Percentiles rank a stretch among this genome's conserved stretches.
phyloP scores from a whole-genome alignment of 164 flowering plant species.

The Santalum album region DNA sequence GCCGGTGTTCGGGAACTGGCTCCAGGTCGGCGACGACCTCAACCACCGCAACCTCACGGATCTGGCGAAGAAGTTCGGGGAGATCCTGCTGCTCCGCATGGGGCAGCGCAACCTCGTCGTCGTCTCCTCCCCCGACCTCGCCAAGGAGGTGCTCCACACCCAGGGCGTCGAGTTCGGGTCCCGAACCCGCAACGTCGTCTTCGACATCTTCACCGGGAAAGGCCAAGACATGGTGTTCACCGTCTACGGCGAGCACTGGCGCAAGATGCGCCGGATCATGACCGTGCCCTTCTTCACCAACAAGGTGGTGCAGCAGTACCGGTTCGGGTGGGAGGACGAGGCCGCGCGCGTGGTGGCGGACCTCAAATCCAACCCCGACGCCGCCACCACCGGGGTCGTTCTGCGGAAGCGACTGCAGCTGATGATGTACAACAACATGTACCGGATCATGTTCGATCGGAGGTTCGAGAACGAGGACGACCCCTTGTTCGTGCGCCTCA shows the following conservation, averaged over 20 bases:
- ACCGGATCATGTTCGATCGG: constrained; percentile 75
- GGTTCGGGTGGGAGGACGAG: constrained; percentile 71
- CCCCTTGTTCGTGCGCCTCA: constrained; percentile 52
- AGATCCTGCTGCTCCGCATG: constrained; percentile 65
- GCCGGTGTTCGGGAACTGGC: constrained; percentile 86
- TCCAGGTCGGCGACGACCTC: constrained; percentile 78
- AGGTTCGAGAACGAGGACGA: constrained; percentile 77
- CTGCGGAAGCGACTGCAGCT: constrained; percentile 60
- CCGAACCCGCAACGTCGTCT: constrained; percentile 69
- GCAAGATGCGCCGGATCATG: constrained; percentile 89
- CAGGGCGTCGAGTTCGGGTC: constrained; percentile 93
- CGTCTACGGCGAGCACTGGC: constrained; percentile 82
- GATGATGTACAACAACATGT: constrained; percentile 90
- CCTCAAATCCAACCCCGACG: constrained; percentile 40
- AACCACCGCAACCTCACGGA: constrained; percentile 77
- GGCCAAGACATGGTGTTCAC: constrained; percentile 95
- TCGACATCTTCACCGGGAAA: constrained; percentile 80
- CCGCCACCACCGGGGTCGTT: constrained; percentile 49
- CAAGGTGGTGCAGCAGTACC: constrained; percentile 79
- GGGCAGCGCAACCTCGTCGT: constrained; percentile 82
- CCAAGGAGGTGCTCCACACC: constrained; percentile 75
- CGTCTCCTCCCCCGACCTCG: constrained; percentile 65
- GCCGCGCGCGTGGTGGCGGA: constrained; percentile 55
- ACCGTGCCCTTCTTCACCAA: constrained; percentile 89
- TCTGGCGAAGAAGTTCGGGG: constrained; percentile 56